A percentile compares a stretch with the other conserved stretches of the same genome.
These are phyloP conservation scores for Colletotrichum sidae DNA, from an alignment of 2,329 filamentous ascomycete genomes.

Conservation along the genomic window DNA sequence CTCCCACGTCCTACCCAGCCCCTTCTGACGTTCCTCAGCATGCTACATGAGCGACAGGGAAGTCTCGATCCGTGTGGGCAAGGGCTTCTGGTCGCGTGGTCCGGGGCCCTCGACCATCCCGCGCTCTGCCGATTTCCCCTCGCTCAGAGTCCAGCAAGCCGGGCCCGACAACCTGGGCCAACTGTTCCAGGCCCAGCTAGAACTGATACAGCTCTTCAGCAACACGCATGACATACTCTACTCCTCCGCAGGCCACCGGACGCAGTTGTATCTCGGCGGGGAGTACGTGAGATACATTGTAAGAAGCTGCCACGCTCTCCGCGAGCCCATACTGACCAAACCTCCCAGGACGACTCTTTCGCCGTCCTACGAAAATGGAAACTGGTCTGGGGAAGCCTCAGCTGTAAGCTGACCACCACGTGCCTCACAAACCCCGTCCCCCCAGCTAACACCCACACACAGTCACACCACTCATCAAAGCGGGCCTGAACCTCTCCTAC, in stretches of 20 bases:
- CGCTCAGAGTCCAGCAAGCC: constrained; percentile 67
- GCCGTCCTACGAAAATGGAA: constrained; percentile 78
- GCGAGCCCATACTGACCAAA: background rate
- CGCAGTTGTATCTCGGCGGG: constrained; percentile 76
- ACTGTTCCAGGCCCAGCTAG: constrained; percentile 77
- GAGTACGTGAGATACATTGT: constrained; percentile 79
- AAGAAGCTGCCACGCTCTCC: constrained; percentile 22
- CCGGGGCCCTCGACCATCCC: constrained; percentile 75
- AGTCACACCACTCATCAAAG: constrained; percentile 74
- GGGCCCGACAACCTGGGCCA: constrained; percentile 75
- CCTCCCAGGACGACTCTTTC: constrained; percentile 71
- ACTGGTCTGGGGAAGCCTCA: constrained; percentile 74
- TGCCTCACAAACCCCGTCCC: background rate
- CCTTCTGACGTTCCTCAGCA: constrained; percentile 44
- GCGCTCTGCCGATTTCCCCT: constrained; percentile 75
- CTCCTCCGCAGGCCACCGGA: constrained; percentile 76
- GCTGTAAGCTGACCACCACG: constrained; percentile 57
- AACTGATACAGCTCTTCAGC: constrained; percentile 77
- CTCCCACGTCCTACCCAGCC: too few species aligned
- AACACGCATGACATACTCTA: constrained; percentile 82
- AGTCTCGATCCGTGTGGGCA: constrained; percentile 77
- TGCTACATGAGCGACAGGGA: constrained; percentile 76
- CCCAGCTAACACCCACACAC: background rate
- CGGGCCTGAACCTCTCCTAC: constrained; percentile 76
- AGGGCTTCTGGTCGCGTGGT: constrained; percentile 80